Percentiles rank a stretch among this genome's conserved stretches.
Conservation (phyloP, 768 basidiomycete genomes). For the Podaxis sp. region DNA sequence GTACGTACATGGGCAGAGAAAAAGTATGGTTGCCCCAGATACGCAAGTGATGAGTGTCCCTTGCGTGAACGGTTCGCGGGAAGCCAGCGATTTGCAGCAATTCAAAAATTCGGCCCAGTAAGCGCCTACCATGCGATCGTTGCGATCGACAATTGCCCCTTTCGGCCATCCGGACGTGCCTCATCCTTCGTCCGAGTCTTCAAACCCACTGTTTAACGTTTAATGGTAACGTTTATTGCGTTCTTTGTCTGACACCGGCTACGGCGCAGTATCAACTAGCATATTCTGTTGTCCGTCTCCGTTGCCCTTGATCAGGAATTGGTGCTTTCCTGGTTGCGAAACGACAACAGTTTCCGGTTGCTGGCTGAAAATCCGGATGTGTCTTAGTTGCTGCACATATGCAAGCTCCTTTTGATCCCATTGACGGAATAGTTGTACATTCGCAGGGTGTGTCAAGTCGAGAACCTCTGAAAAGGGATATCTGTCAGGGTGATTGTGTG, state of each 20-base stretch:
- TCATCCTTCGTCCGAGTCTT: not conserved
- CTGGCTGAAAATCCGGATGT: conserved; percentile 70
- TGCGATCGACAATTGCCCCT: conserved; percentile 4
- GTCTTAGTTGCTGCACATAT: conserved; percentile 70
- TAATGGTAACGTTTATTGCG: not conserved
- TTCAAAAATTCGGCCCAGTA: not conserved
- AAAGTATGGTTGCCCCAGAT: too few species aligned
- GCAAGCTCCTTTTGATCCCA: conserved; percentile 81
- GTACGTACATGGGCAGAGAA: not conserved
- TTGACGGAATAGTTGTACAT: conserved; percentile 65
- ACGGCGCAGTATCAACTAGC: conserved; percentile 13
- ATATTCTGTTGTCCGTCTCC: conserved; percentile 21
- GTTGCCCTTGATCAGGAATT: conserved; percentile 26
- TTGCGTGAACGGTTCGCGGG: not conserved
- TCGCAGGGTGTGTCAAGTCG: conserved; percentile 74
- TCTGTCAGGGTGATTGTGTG: conserved; percentile 2
- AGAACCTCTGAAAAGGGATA: conserved; percentile 56
- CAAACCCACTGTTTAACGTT: not conserved
- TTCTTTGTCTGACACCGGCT: not conserved
- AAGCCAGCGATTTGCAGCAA: not conserved
- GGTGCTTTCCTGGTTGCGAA: conserved; percentile 63
- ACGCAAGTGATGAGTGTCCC: too few species aligned
- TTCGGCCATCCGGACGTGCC: not conserved
- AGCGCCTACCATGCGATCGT: not conserved
- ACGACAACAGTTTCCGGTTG: conserved; percentile 47